A percentile compares a stretch with the other conserved stretches of the same genome.
Evolutionary conservation across 805 yeast species (phyloP).

Genomic region (Saturnispora saitoi): DNA sequence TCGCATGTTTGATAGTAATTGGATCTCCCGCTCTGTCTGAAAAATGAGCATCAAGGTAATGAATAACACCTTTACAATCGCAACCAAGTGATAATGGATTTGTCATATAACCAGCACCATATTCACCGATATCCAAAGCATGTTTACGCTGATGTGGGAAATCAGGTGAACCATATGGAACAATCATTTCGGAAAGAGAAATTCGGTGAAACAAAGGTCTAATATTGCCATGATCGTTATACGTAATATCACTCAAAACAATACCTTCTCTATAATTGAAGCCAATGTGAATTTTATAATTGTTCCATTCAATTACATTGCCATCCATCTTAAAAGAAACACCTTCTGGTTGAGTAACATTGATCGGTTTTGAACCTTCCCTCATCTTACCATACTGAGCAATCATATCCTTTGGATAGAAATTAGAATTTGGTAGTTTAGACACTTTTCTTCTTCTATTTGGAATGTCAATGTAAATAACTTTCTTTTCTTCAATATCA

Average conservation of each 20-base stretch:
- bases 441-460: constrained; percentile 64
- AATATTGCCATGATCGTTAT: constrained; percentile 66
- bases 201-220: constrained; percentile 73
- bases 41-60: constrained; percentile 74
- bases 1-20: constrained; percentile 63
- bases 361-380: constrained; percentile 55
- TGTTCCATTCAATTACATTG: constrained; percentile 66
- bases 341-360: constrained; percentile 73
- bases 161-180: constrained; percentile 74
- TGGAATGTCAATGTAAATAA: constrained; percentile 69
- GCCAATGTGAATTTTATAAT: constrained; percentile 70
- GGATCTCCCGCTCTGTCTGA: constrained; percentile 61
- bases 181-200: constrained; percentile 76
- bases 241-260: constrained; percentile 63
- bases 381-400: constrained; percentile 59
- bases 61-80: constrained; percentile 81
- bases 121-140: constrained; percentile 81
- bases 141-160: constrained; percentile 80
- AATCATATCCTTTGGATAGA: constrained; percentile 55
- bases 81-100: constrained; percentile 73
- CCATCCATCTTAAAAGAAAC: constrained; percentile 69
- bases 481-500: constrained; percentile 61
- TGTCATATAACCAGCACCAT: constrained; percentile 82
- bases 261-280: constrained; percentile 83
- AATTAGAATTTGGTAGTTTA: constrained; percentile 58